Evolutionary conservation across 1,284 basidiomycete genomes (phyloP).

Genomic region (Exobasidium cylindrosporum): DNA sequence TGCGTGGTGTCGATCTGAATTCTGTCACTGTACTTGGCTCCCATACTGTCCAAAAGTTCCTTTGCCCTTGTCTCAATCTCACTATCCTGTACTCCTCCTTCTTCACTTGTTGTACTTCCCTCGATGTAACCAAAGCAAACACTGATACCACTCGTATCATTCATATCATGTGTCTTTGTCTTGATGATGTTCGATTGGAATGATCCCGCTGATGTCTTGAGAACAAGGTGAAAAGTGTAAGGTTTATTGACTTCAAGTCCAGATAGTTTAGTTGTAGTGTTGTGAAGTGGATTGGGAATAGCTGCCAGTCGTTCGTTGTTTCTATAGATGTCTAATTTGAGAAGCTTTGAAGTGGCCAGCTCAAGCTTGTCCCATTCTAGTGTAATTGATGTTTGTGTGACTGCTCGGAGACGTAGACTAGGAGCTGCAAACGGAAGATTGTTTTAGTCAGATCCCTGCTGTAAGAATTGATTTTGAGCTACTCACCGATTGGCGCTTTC

Average conservation of each 20-base stretch:
- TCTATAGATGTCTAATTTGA: conserved; percentile 50
- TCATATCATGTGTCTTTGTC: conserved; percentile 48
- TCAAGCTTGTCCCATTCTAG: conserved; percentile 51
- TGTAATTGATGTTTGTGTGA: conserved; percentile 52
- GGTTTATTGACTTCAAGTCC: conserved; percentile 50
- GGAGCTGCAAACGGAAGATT: conserved; percentile 31
- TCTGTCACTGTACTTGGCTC: conserved; percentile 69
- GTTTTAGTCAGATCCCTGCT: too few species aligned
- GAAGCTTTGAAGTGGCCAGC: conserved; percentile 43
- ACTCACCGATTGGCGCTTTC: conserved; percentile 37
- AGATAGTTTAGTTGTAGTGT: conserved; percentile 50
- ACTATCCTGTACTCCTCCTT: conserved; percentile 3
- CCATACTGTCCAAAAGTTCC: conserved; percentile 32
- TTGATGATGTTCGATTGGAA: conserved; percentile 41
- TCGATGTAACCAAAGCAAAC: conserved; percentile 49
- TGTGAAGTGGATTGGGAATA: conserved; percentile 49
- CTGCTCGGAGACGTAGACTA: conserved; percentile 40
- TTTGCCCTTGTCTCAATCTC: conserved; percentile 33
- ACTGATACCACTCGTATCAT: conserved; percentile 48
- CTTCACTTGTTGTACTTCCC: conserved; percentile 19
- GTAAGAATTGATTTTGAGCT: too few species aligned
- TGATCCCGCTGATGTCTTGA: conserved; percentile 50
- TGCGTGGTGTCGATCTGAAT: conserved; percentile 70
- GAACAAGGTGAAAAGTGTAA: conserved; percentile 52
- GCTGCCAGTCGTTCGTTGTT: conserved; percentile 47